Percentiles rank a stretch among this genome's conserved stretches.
Conservation (phyloP, 805 yeast genomes). For the Saccharomycodes ludwigii region DNA sequence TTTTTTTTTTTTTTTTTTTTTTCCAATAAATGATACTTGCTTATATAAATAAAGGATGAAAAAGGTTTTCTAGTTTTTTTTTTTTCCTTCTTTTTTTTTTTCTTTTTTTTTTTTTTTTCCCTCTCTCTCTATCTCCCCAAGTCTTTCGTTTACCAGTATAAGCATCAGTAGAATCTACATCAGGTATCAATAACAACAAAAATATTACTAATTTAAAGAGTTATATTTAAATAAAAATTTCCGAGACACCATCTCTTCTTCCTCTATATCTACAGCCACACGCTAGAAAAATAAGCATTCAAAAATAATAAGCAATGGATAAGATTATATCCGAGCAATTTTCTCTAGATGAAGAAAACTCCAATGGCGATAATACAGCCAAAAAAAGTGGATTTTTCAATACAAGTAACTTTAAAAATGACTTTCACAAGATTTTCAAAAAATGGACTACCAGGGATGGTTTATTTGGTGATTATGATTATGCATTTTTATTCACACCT, state of each 20-base stretch:
- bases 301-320: neutral
- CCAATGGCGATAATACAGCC: neutral
- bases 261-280: neutral
- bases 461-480: slow-evolving; percentile 78
- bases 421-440: slow-evolving; percentile 10
- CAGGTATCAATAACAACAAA: no score
- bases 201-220: no score
- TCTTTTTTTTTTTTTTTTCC: no score
- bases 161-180: no score
- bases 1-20: no score
- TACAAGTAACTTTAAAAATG: slow-evolving; percentile 1
- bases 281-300: neutral
- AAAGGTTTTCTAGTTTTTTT: no score
- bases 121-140: no score
- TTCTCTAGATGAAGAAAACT: neutral
- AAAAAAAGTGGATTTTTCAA: neutral
- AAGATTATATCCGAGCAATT: neutral
- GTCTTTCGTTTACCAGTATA: no score
- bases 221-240: no score
- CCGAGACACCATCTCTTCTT: neutral
- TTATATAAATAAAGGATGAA: no score
- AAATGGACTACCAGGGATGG: slow-evolving; percentile 70
- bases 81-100: no score
- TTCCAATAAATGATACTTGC: no score
- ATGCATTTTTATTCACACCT: slow-evolving; percentile 69